Conservation (phyloP, 2,329 filamentous ascomycete genomes). For the Setomelanomma holmii region DNA sequence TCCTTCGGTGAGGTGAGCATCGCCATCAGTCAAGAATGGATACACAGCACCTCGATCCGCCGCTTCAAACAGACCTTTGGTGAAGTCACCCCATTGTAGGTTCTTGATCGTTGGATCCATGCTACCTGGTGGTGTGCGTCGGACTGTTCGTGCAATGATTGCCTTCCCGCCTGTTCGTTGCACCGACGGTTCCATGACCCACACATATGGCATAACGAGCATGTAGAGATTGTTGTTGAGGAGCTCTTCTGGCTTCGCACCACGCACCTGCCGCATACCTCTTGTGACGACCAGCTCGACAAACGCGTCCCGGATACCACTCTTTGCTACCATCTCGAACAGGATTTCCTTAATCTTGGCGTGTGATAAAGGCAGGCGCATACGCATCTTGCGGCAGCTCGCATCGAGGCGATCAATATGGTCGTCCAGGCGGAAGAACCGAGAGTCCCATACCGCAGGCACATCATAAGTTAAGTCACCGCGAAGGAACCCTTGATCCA, state of each 20-base stretch:
- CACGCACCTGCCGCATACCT: constrained; percentile 54
- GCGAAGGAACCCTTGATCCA: constrained; percentile 62
- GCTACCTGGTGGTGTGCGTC: constrained; percentile 53
- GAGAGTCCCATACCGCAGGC: constrained; percentile 60
- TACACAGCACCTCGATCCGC: constrained; percentile 56
- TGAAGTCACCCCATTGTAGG: constrained; percentile 60
- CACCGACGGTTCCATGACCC: constrained; percentile 58
- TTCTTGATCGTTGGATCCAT: constrained; percentile 63
- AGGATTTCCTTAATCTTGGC: constrained; percentile 52
- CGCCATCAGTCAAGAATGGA: constrained; percentile 60
- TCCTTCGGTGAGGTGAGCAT: constrained; percentile 59
- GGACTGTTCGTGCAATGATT: constrained; percentile 56
- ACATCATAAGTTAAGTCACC: constrained; percentile 63
- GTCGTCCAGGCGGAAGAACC: constrained; percentile 61
- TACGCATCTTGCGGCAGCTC: constrained; percentile 56
- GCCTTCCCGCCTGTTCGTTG: constrained; percentile 53
- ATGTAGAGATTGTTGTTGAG: constrained; percentile 55
- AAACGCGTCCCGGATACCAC: constrained; percentile 58
- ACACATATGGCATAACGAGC: constrained; percentile 58
- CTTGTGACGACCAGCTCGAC: constrained; percentile 61
- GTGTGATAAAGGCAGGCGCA: constrained; percentile 52
- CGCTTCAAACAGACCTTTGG: constrained; percentile 56
- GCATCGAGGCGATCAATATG: constrained; percentile 55
- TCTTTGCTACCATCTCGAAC: constrained; percentile 55
- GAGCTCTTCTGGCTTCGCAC: constrained; percentile 42